Evolutionary conservation across 257 asterid genomes (phyloP).

Genomic region (Nicotiana paniculata): DNA sequence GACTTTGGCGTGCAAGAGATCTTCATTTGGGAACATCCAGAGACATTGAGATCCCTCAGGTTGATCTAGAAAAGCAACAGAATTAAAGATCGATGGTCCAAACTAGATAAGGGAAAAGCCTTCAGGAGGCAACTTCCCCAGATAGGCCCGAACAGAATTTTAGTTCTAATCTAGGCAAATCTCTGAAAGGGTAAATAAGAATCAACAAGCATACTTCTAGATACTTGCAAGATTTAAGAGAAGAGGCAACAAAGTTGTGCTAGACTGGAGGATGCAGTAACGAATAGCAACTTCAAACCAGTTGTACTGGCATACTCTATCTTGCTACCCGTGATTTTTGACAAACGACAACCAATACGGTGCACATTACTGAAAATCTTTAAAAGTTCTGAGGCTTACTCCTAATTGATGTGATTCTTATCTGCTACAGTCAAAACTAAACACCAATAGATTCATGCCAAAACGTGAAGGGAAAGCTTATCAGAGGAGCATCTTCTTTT

Average conservation of each 20-base stretch:
- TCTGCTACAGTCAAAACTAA: neutral
- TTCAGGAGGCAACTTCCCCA: neutral
- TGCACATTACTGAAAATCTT: neutral
- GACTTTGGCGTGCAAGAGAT: neutral
- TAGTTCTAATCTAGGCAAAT: neutral
- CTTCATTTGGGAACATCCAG: neutral
- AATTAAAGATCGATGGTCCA: neutral
- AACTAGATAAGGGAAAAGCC: neutral
- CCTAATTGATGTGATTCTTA: neutral
- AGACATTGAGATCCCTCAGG: neutral
- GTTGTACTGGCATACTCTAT: neutral
- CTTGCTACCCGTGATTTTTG: neutral
- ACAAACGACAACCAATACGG: neutral
- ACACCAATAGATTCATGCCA: neutral
- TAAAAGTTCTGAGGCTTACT: neutral
- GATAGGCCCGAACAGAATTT: neutral
- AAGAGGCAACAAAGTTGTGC: neutral
- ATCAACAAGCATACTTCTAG: neutral
- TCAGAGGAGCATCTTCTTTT: neutral
- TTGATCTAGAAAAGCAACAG: no score
- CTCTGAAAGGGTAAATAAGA: neutral
- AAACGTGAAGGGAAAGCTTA: neutral
- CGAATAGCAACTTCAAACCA: neutral
- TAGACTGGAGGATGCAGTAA: neutral
- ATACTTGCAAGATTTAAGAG: neutral